These are phyloP conservation scores for Colletotrichum lini DNA, from an alignment of 2,329 filamentous ascomycete species.

Conservation along the genomic window DNA sequence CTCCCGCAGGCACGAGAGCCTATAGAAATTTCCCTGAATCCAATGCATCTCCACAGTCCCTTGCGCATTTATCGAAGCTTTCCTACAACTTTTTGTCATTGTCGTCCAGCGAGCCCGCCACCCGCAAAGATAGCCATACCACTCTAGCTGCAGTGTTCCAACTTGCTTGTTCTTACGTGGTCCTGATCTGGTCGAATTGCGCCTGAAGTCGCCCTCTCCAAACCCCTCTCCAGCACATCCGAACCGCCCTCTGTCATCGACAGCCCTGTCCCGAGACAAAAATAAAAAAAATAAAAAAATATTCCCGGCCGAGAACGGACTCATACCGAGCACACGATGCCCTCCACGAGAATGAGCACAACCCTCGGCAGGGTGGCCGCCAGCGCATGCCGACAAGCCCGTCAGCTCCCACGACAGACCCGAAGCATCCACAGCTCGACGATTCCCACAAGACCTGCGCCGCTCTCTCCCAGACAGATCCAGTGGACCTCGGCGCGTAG, in stretches of 20 bases:
- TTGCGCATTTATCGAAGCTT: slow-evolving; percentile 39
- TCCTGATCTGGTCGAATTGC: not conserved
- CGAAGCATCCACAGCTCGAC: slow-evolving; percentile 17
- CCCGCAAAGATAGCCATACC: slow-evolving; percentile 18
- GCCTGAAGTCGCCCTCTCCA: not conserved
- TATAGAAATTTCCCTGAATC: slow-evolving; percentile 44
- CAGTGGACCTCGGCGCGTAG: slow-evolving; percentile 52
- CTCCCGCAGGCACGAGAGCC: slow-evolving; percentile 30
- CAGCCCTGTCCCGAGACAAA: slow-evolving; percentile 6
- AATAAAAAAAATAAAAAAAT: not conserved
- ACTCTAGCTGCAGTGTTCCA: not conserved
- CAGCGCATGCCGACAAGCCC: slow-evolving; percentile 49
- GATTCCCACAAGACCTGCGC: slow-evolving; percentile 5
- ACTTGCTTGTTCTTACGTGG: not conserved
- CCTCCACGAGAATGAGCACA: slow-evolving; percentile 35
- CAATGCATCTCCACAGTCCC: slow-evolving; percentile 38
- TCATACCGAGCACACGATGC: slow-evolving; percentile 20
- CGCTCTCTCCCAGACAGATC: slow-evolving; percentile 9
- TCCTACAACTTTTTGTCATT: slow-evolving; percentile 27
- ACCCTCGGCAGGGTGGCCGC: slow-evolving; percentile 52
- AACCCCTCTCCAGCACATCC: not conserved
- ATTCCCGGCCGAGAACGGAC: slow-evolving; percentile 25
- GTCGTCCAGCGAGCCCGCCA: slow-evolving; percentile 17
- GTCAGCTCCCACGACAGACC: slow-evolving; percentile 44
- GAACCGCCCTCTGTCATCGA: not conserved